Base-by-base conservation (phyloP, 345 rosid genomes). In the Viola odorata region DNA sequence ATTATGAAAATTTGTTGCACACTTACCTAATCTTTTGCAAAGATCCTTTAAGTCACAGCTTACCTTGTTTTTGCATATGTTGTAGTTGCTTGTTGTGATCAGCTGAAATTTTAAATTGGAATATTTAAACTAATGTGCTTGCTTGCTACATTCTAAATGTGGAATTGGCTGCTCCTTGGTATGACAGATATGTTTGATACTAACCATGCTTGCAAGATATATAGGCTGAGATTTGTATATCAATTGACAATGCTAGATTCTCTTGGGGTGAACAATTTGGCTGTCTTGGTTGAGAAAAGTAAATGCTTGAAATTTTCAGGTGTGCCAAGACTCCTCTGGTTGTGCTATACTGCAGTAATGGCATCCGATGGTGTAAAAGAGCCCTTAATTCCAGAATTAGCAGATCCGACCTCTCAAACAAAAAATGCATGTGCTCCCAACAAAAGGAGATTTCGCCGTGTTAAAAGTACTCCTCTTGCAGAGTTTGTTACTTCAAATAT, bases 381-480 rank as follows among this genome's bases (percentile, higher is more conserved):
- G 66, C 87, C 86, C 6, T 70, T 90, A 65, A 76, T 92, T 14
- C 69, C 84, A 0, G 74, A 77, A 13, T 55, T 40, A 13, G 51
- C 50, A 7, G 73, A 70, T 57, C 56, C 80, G 1, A 66, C 59
- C 40, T 60, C 57, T 66, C 77, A 63, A 54, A 71, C 53, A 17
- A 66, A 23, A 16, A 61, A 53, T 42, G 71, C 61, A 51, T 17
- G 40, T 50, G 56, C 71, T 47, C 71, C 74, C 6, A 65, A 63
- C 56, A 78, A 68, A 69, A 75, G 83, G 74, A 75, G 88, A 65
- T 7, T 76, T 47, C 83, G 85, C 45, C 90, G 82, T 50, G 63
- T 69, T 75, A 81, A 57, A 78, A 90, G 96, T 73, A 87, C 95
- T 77, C 95, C 99, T 36, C 72, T 73, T 4, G 73, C 82, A 9